Percentiles rank a stretch among this genome's conserved stretches.
phyloP scores from a whole-genome alignment of 139 green algal species.

The Tetratostichococcus sp. region DNA sequence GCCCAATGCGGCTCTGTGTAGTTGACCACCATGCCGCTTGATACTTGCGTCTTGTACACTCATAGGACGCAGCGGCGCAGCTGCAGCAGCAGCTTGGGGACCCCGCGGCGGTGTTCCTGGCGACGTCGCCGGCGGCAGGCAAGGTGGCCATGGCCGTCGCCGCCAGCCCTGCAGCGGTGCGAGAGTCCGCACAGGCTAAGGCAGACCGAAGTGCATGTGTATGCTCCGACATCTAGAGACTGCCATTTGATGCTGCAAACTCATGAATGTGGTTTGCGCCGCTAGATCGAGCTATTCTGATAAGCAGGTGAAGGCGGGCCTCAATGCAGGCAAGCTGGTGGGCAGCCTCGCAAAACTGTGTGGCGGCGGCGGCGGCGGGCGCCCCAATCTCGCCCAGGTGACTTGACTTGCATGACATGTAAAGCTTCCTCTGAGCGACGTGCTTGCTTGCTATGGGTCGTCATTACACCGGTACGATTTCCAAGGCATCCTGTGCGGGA shows the following conservation, averaged over 20 bases:
- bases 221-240: too few species aligned
- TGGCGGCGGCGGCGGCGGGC: conserved; percentile 84
- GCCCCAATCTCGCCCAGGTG: conserved; percentile 85
- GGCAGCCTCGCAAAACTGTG: conserved; percentile 83
- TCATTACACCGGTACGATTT: neutral
- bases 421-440: neutral
- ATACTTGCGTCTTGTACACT: neutral
- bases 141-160: conserved; percentile 75
- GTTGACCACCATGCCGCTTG: neutral
- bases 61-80: conserved; percentile 59
- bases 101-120: conserved; percentile 71
- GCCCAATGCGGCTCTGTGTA: neutral
- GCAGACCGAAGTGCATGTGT: too few species aligned
- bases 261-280: too few species aligned
- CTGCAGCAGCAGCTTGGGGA: conserved; percentile 63
- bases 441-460: neutral
- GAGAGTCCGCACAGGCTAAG: too few species aligned
- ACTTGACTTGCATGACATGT: conserved; percentile 50
- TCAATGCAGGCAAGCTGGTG: conserved; percentile 83
- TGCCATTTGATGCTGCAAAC: too few species aligned
- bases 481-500: neutral
- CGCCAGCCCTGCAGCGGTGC: conserved; percentile 40
- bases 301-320: too few species aligned
- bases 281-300: too few species aligned
- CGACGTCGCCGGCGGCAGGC: conserved; percentile 19